Evolutionary conservation across 1,284 basidiomycete genomes (phyloP).

Genomic region (Trametes pubescens): DNA sequence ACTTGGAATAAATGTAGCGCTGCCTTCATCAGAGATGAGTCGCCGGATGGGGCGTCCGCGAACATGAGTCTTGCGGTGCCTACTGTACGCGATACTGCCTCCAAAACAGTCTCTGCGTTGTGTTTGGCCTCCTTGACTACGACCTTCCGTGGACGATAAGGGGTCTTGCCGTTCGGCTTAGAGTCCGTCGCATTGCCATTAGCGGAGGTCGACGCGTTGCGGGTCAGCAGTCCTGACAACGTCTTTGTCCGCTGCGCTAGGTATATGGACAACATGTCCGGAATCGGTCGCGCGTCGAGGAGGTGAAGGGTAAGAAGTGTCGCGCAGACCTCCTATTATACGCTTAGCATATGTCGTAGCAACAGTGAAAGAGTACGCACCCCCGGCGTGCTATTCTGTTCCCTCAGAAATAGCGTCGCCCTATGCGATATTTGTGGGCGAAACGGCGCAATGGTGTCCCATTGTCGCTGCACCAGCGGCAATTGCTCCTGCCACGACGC

Average conservation of each 20-base stretch:
- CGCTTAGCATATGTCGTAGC: constrained; percentile 1
- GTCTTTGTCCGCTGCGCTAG: constrained; percentile 78
- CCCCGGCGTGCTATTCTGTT: constrained; percentile 43
- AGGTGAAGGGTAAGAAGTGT: constrained; percentile 83
- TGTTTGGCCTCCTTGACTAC: constrained; percentile 59
- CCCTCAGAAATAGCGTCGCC: constrained; percentile 78
- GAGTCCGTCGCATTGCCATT: constrained; percentile 48
- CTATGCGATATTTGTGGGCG: constrained; percentile 86
- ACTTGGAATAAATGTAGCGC: constrained; percentile 68
- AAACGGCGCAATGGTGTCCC: constrained; percentile 87
- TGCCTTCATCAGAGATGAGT: constrained; percentile 59
- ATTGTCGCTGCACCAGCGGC: constrained; percentile 87
- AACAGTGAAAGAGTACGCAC: background rate
- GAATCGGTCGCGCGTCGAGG: constrained; percentile 81
- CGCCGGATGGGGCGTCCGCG: constrained; percentile 40
- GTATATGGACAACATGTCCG: constrained; percentile 74
- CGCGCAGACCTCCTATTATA: constrained; percentile 70
- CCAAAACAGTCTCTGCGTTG: constrained; percentile 57
- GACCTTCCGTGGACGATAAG: constrained; percentile 41
- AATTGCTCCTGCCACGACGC: constrained; percentile 67
- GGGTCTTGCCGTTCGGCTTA: constrained; percentile 28
- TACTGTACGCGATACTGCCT: constrained; percentile 65
- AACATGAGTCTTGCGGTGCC: constrained; percentile 62
- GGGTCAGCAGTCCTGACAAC: constrained; percentile 56
- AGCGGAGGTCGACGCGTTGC: constrained; percentile 35